Conservation (phyloP, 2,329 filamentous ascomycete genomes). For the Fonsecaea nubica region DNA sequence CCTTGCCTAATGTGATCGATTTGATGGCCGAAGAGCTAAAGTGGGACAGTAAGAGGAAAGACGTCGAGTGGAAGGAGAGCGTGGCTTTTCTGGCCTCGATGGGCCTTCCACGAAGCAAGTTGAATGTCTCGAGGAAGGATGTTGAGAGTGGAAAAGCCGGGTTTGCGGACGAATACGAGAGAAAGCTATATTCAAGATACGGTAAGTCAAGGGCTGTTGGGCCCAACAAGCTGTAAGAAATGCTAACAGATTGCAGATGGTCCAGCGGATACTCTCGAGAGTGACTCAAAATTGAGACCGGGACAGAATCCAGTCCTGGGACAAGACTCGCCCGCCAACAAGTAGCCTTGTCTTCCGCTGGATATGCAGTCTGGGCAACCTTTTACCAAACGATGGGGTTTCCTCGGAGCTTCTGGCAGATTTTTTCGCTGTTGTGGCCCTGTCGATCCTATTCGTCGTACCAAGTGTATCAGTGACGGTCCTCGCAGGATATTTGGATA, state of each 20-base stretch:
- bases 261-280: conserved; percentile 60
- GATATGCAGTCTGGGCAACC: not conserved
- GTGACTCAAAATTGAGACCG: conserved; percentile 54
- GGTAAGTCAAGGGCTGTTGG: conserved; percentile 45
- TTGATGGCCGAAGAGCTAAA: conserved; percentile 84
- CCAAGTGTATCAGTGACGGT: not conserved
- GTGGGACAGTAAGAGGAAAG: conserved; percentile 76
- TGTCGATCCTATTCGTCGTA: not conserved
- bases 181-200: conserved; percentile 50
- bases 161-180: conserved; percentile 50
- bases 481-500: not conserved
- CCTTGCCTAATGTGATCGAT: conserved; percentile 83
- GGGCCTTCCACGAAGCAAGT: conserved; percentile 65
- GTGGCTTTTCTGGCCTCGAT: conserved; percentile 66
- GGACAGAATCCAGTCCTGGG: conserved; percentile 56
- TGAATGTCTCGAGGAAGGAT: conserved; percentile 62
- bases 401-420: not conserved
- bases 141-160: conserved; percentile 63
- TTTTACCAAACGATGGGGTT: not conserved
- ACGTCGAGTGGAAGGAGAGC: conserved; percentile 79
- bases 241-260: conserved; percentile 50
- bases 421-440: not conserved
- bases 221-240: not conserved
- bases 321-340: conserved; percentile 56
- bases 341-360: conserved; percentile 45